Evolutionary conservation across 345 rosid species (phyloP).

Genomic region (Mercurialis annua): DNA sequence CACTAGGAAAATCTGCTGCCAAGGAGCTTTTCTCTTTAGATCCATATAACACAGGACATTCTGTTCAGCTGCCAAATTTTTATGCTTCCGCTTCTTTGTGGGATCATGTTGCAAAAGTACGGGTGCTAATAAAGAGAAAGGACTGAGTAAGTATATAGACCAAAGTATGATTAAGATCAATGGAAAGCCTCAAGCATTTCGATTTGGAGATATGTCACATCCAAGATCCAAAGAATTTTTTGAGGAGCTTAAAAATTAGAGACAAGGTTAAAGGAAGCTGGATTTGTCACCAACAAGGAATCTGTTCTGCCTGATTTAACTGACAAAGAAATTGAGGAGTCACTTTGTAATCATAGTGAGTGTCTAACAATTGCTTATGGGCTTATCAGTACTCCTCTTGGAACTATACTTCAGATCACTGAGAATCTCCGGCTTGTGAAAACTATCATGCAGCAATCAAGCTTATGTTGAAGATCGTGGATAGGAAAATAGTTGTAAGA

Average conservation of each 20-base stretch:
- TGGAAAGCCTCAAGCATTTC: slow-evolving; percentile 52
- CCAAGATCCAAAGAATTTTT: slow-evolving; percentile 44
- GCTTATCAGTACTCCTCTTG: slow-evolving; percentile 51
- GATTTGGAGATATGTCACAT: slow-evolving; percentile 62
- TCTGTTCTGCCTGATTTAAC: slow-evolving; percentile 57
- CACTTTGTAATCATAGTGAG: slow-evolving; percentile 66
- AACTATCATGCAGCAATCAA: slow-evolving; percentile 67
- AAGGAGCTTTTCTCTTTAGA: slow-evolving; percentile 56
- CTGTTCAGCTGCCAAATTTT: slow-evolving; percentile 70
- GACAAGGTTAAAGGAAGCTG: slow-evolving; percentile 52
- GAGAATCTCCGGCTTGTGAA: slow-evolving; percentile 66
- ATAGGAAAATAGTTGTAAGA: slow-evolving; percentile 58
- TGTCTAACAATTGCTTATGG: slow-evolving; percentile 68
- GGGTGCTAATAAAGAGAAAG: slow-evolving; percentile 59
- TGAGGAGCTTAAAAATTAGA: slow-evolving; percentile 43
- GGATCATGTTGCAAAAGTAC: slow-evolving; percentile 48
- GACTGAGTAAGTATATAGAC: slow-evolving; percentile 55
- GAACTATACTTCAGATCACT: slow-evolving; percentile 50
- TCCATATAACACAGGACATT: slow-evolving; percentile 55
- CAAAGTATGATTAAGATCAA: slow-evolving; percentile 55
- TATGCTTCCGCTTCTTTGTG: slow-evolving; percentile 63
- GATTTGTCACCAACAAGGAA: slow-evolving; percentile 47
- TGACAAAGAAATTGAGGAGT: slow-evolving; percentile 57
- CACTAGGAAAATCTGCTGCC: slow-evolving; percentile 65
- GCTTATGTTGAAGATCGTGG: slow-evolving; percentile 50